phyloP scores from a whole-genome alignment of 2,329 filamentous ascomycete species.

The Amylocarpus encephaloides region DNA sequence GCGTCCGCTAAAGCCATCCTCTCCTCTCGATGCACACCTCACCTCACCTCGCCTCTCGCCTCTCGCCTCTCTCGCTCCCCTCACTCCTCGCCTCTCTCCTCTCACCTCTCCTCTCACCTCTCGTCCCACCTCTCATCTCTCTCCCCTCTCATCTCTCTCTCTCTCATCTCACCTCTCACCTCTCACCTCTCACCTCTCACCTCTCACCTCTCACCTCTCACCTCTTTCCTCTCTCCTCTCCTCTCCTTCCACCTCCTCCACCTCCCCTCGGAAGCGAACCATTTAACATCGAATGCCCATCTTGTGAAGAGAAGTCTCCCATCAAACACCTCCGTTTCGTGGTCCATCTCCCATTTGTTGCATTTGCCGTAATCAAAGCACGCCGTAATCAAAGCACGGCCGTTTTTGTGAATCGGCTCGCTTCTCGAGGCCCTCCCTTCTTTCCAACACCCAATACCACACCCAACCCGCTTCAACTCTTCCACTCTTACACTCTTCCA shows the following conservation, averaged over 20 bases:
- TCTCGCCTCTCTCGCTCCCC: too few species aligned
- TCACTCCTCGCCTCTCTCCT: too few species aligned
- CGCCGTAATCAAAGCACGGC: constrained; percentile 15
- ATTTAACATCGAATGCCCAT: not conserved
- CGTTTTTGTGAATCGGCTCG: constrained; percentile 11
- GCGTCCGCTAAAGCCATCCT: too few species aligned
- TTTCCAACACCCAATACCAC: constrained; percentile 1
- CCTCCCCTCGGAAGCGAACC: not conserved
- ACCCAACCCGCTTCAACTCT: not conserved
- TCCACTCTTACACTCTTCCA: too few species aligned
- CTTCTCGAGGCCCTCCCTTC: not conserved
- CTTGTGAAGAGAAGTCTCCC: not conserved
- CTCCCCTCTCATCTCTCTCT: too few species aligned
- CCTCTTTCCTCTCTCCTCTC: not conserved
- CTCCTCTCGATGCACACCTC: too few species aligned
- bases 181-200: too few species aligned
- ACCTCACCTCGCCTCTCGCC: too few species aligned
- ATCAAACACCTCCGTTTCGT: not conserved
- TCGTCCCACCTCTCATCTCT: too few species aligned
- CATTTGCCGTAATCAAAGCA: constrained; percentile 17
- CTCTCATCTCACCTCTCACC: too few species aligned
- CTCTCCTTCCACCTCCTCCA: not conserved
- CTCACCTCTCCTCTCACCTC: too few species aligned
- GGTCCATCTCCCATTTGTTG: not conserved
- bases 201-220: too few species aligned